Evolutionary conservation across 148 eudicot genomes (phyloP).

Genomic region (Linanthus parryae): DNA sequence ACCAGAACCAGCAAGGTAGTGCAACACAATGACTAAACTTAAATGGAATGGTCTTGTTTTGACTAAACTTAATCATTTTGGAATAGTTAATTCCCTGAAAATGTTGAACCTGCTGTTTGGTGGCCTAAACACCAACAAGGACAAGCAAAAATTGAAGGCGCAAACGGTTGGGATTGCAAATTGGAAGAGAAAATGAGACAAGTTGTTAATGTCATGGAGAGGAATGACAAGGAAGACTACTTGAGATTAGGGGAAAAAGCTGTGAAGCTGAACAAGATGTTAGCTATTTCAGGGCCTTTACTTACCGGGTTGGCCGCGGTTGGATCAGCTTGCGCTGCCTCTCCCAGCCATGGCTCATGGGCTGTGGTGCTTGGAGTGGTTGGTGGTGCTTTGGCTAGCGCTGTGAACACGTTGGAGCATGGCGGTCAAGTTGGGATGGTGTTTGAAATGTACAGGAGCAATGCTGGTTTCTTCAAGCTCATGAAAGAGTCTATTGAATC

Average conservation of each 20-base stretch:
- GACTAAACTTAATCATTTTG: too few relatives aligned
- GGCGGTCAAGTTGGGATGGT: conserved; percentile 93
- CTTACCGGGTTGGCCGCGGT: conserved; percentile 49
- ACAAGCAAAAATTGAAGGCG: background rate
- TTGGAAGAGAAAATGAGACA: conserved; percentile 52
- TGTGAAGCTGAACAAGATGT: conserved; percentile 40
- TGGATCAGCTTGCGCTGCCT: conserved; percentile 34
- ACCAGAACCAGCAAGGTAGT: too few relatives aligned
- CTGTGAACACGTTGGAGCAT: conserved; percentile 55
- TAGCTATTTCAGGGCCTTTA: conserved; percentile 46
- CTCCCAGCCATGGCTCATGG: conserved; percentile 28
- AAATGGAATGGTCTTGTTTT: too few relatives aligned
- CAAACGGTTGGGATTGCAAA: conserved; percentile 47
- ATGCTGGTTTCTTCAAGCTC: conserved; percentile 48
- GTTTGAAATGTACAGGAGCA: conserved; percentile 71
- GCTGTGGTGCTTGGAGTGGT: conserved; percentile 33
- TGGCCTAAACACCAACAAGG: conserved; percentile 24
- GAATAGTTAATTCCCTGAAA: conserved; percentile 32
- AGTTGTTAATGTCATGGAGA: conserved; percentile 27
- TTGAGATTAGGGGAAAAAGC: conserved; percentile 53
- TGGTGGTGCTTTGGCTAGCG: conserved; percentile 40
- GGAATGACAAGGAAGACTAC: conserved; percentile 52
- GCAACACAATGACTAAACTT: too few relatives aligned
- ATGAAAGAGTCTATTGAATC: conserved; percentile 39
- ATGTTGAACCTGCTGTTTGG: conserved; percentile 35